Evolutionary conservation across 768 basidiomycete species (phyloP).

Genomic region (Panaeolus papilionaceus): DNA sequence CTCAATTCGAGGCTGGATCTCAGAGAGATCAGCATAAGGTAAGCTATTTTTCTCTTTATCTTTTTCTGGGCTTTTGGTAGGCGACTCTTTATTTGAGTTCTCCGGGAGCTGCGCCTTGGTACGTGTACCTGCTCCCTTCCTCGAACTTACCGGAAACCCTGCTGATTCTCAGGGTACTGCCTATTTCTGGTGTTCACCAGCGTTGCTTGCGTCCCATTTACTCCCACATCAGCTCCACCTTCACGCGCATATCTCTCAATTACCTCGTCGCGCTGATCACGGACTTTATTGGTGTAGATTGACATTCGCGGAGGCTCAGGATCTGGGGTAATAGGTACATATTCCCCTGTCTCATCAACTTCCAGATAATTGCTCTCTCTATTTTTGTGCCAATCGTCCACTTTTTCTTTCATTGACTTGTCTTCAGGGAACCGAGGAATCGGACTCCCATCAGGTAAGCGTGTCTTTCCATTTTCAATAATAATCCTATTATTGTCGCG

Average conservation of each 20-base stretch:
- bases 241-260: background rate
- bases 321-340: too few species aligned
- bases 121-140: constrained; percentile 13
- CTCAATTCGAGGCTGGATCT: background rate
- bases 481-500: too few species aligned
- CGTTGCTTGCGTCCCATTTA: background rate
- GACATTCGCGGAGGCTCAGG: background rate
- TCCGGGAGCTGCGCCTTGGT: background rate
- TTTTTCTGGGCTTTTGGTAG: background rate
- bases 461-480: background rate
- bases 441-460: background rate
- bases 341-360: background rate
- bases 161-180: background rate
- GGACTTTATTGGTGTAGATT: background rate
- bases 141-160: constrained; percentile 12
- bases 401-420: background rate
- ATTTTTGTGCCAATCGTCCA: constrained; percentile 1
- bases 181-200: background rate
- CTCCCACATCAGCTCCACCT: background rate
- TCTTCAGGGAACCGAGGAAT: background rate
- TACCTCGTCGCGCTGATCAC: background rate
- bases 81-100: background rate
- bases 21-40: too few species aligned
- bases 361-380: background rate
- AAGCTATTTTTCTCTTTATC: too few species aligned